Conservation (phyloP, 257 asterid genomes). For the Nicotiana undulata region DNA sequence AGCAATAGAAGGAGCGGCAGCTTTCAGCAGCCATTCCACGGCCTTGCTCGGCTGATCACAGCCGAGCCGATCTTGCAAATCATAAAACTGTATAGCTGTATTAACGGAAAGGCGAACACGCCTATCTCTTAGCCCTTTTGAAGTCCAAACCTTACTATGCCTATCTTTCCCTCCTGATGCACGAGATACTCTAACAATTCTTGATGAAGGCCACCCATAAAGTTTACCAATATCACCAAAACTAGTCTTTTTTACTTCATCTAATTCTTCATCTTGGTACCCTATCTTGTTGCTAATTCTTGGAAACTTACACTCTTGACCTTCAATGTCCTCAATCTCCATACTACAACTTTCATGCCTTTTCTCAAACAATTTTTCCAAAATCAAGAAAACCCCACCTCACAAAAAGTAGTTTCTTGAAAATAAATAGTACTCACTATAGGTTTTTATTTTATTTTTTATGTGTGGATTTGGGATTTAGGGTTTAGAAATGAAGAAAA, state of each 20-base stretch:
- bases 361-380: neutral
- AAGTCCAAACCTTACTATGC: constrained; percentile 84
- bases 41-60: constrained; percentile 91
- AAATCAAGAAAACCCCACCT: neutral
- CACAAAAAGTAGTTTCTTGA: neutral
- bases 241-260: constrained; percentile 21
- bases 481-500: constrained; percentile 26
- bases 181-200: constrained; percentile 72
- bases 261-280: constrained; percentile 30
- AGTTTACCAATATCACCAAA: constrained; percentile 29
- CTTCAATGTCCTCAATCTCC: constrained; percentile 49
- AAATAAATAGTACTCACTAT: neutral
- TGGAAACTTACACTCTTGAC: constrained; percentile 29
- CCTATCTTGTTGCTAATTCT: constrained; percentile 34
- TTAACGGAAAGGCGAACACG: constrained; percentile 70
- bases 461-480: constrained; percentile 8
- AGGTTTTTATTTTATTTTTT: neutral
- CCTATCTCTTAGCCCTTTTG: constrained; percentile 76
- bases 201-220: constrained; percentile 56
- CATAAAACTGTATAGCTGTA: constrained; percentile 84
- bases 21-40: constrained; percentile 85
- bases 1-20: constrained; percentile 53
- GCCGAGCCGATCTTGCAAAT: constrained; percentile 79
- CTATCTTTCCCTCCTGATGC: constrained; percentile 76
- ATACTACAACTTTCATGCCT: constrained; percentile 49